Evolutionary conservation across 257 asterid species (phyloP), one percentile per base, ranked within the genome.

Genomic region (Salvia miltiorrhiza): DNA sequence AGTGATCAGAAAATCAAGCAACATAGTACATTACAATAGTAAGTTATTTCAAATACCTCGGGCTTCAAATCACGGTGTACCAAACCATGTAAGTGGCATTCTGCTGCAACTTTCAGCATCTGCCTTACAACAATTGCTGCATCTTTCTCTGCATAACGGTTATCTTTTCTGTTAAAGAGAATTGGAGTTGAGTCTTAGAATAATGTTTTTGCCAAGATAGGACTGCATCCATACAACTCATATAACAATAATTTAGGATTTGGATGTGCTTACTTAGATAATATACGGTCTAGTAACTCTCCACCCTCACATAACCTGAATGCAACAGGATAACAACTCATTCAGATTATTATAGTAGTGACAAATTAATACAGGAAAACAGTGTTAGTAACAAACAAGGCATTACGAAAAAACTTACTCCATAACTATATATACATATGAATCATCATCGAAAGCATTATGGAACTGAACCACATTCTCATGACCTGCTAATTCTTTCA

Each of bases 11-110:
- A 59, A 67, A 69, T 52, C 65, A 63, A 66, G 59, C 49, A 70
- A 65, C 67, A 70, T 19, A 63, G 35, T 44, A 58, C 20, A 53
- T 9, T 44, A 11, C 52, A 72, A 63, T n/a, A 24, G 11, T 55
- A 44, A 45, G 32, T 10, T 73, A 63, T 47, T 70, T 53, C 49
- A 40, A 77, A 66, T 77, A 90, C 98, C 95, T 93, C 98, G 7
- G 98, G 98, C 78, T 93, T 93, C 97, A 93, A 84, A 76, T 93
- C 98, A 57, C 98, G 97, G 81, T 93, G 98, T 66, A 93, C 98
- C 82, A 90, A 78, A 76, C 97, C 98, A 63, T 93, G 97, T 77
- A 93, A 84, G 81, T 93, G 98, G 83, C 98, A 93, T 77, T 93
- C 93, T 7, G 97, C 98, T 49, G 98, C 98, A 64, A 93, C 98